Conservation (phyloP, 306 rosid species). For the Dryas drummondii region DNA sequence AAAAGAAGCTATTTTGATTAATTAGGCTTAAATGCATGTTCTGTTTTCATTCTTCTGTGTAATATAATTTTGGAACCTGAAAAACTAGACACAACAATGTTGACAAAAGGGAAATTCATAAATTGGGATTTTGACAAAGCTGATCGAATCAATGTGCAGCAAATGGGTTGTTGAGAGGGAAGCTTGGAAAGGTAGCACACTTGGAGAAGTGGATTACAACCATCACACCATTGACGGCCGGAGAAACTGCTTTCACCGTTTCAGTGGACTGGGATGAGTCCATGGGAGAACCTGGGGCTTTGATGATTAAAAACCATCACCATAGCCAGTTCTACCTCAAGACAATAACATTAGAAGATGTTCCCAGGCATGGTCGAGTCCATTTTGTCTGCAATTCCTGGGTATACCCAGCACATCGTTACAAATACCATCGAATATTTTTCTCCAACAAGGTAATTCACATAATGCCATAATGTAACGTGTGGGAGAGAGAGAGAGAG, state of each 20-base stretch:
- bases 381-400: constrained; percentile 90
- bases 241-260: constrained; percentile 45
- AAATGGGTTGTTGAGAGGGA: constrained; percentile 40
- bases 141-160: constrained; percentile 23
- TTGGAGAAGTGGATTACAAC: constrained; percentile 75
- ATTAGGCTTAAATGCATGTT: background rate
- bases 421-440: constrained; percentile 62
- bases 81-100: background rate
- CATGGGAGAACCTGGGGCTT: constrained; percentile 78
- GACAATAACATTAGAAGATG: constrained; percentile 56
- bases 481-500: background rate
- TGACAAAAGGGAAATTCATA: background rate
- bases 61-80: background rate
- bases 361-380: constrained; percentile 58
- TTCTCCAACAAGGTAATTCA: constrained; percentile 67
- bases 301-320: constrained; percentile 63
- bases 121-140: background rate
- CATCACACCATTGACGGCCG: constrained; percentile 34
- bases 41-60: too few species aligned
- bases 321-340: constrained; percentile 74
- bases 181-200: constrained; percentile 51
- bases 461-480: background rate
- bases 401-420: constrained; percentile 83
- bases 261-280: constrained; percentile 72
- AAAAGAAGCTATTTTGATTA: background rate